Base-by-base conservation (phyloP, 2,329 filamentous ascomycete genomes). In the Domatiomyces catenatus region DNA sequence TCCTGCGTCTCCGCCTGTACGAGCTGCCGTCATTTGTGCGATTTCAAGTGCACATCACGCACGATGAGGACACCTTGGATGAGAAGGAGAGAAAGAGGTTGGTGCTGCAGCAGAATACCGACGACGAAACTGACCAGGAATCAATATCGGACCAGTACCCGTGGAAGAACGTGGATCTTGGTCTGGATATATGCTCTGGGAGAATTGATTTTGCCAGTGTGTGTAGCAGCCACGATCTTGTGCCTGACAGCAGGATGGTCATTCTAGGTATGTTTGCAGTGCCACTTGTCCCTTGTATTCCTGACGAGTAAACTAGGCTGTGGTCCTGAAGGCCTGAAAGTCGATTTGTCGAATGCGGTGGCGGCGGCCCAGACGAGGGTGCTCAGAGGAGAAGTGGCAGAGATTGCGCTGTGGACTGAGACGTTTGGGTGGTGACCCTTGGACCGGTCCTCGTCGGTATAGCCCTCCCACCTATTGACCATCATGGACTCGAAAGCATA, bases 401-500 rank as follows among this genome's bases (percentile, higher is more conserved):
- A 45, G n/a, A 45, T 45, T 19, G 43, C 43, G 2, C 43, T 45
- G 43, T 26, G 43, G 19, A 45, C 43, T 26, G 43, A 45, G 43
- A 45, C n/a, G 2, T 45, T 45, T 20, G 43, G 43, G 22, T 45
- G 43, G 43, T 45, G 15, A 45, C 15, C 17, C 4, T 15, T 32
- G 8, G 28, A 28, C 5, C 8, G 26, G 44, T n/a, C n/a, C n/a
- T n/a, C n/a, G n/a, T n/a, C n/a, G n/a, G n/a, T n/a, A n/a, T n/a
- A n/a, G n/a, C n/a, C n/a, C n/a, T n/a, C n/a, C n/a, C n/a, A n/a
- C n/a, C n/a, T n/a, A 52, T 75, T 76, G 19, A 69, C 64, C 44
- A 76, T 60, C 10, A 83, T 67, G 0, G 72, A 73, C 60, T 85
- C 82, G 48, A 80, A 85, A 2, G 75, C 74, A 60, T 84, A 86